Conservation (phyloP, 331 rosid species). For the Prunus yedoensis region DNA sequence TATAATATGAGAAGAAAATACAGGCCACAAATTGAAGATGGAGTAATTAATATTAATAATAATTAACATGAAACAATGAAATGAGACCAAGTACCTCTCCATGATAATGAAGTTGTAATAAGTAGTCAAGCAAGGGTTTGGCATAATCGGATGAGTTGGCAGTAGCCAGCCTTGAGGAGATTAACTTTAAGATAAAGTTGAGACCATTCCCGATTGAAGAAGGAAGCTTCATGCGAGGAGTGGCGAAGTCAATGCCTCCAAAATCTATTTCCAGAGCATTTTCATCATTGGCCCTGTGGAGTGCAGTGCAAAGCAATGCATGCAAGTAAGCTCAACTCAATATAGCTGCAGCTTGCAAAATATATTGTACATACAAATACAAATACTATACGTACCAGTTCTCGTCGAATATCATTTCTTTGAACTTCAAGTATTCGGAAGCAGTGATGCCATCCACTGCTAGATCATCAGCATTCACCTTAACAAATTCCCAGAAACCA, state of each 20-base stretch:
- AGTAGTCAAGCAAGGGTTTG: constrained; percentile 63
- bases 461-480: constrained; percentile 67
- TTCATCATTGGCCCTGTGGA: constrained; percentile 79
- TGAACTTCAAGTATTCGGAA: constrained; percentile 65
- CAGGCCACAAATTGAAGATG: not conserved
- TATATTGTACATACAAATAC: too few relatives aligned
- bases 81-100: constrained; percentile 60
- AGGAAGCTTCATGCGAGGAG: constrained; percentile 65
- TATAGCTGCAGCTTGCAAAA: too few relatives aligned
- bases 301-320: too few relatives aligned
- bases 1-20: not conserved
- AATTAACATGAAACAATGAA: not conserved
- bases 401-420: constrained; percentile 73
- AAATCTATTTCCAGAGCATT: constrained; percentile 76
- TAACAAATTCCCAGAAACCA: constrained; percentile 73
- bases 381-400: constrained; percentile 44
- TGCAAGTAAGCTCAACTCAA: too few relatives aligned
- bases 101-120: constrained; percentile 54
- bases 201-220: constrained; percentile 90
- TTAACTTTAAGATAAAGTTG: constrained; percentile 45
- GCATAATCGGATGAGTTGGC: constrained; percentile 34
- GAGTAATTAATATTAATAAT: not conserved
- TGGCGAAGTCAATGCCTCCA: constrained; percentile 64
- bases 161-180: constrained; percentile 50
- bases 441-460: constrained; percentile 52